A percentile compares a stretch with the other conserved stretches of the same genome.
Conservation (phyloP, 768 basidiomycete genomes). For the Boletus fagicola region DNA sequence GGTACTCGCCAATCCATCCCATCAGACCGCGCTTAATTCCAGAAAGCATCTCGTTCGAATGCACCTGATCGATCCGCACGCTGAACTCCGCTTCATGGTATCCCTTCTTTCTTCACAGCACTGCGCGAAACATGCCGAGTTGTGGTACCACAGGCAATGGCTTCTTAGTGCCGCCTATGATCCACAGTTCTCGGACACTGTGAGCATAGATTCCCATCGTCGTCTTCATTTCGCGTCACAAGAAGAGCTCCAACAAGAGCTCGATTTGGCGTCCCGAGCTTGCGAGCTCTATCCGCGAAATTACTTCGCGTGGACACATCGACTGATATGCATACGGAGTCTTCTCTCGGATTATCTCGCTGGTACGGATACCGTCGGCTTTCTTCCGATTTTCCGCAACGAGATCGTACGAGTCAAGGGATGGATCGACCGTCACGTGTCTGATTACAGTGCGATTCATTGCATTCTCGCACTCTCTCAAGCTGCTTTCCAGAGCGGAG, state of each 20-base stretch:
- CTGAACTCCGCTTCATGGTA: constrained; percentile 48
- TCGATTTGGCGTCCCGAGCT: constrained; percentile 45
- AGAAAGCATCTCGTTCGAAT: constrained; percentile 52
- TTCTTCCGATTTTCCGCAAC: constrained; percentile 35
- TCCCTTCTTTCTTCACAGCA: constrained; percentile 52
- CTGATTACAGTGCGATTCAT: constrained; percentile 65
- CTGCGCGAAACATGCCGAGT: constrained; percentile 60
- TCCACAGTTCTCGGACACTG: neutral
- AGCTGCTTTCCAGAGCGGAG: constrained; percentile 5
- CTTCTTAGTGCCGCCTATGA: constrained; percentile 41
- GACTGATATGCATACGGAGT: constrained; percentile 47
- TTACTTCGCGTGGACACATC: constrained; percentile 72
- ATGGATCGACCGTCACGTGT: constrained; percentile 66
- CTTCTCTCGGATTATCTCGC: constrained; percentile 19
- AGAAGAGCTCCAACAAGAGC: constrained; percentile 43
- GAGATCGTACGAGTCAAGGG: constrained; percentile 39
- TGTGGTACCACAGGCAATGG: constrained; percentile 76
- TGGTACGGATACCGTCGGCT: constrained; percentile 11
- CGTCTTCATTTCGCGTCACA: constrained; percentile 30
- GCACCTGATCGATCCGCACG: constrained; percentile 35
- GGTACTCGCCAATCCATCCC: constrained; percentile 65
- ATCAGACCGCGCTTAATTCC: constrained; percentile 64
- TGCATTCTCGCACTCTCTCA: constrained; percentile 44
- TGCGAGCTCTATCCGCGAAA: constrained; percentile 68
- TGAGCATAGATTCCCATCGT: neutral